Evolutionary conservation across 2,329 filamentous ascomycete species (phyloP).

Genomic region (Hypoxylon rubiginosum): DNA sequence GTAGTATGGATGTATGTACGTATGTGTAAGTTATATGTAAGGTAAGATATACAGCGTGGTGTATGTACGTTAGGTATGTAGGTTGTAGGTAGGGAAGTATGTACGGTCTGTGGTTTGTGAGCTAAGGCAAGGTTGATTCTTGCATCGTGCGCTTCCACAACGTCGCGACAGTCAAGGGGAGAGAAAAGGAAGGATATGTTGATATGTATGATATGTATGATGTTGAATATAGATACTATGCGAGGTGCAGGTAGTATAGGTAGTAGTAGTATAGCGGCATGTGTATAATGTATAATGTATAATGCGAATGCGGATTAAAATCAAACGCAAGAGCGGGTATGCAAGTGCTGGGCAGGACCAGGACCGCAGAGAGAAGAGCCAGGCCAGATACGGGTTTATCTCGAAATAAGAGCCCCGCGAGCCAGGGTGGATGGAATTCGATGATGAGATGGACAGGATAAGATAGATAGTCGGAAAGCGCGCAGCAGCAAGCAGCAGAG

Average conservation of each 20-base stretch:
- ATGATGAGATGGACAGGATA: conserved; percentile 33
- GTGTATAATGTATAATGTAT: no score
- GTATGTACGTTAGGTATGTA: background rate
- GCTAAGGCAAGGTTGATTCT: conserved; percentile 11
- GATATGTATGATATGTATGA: no score
- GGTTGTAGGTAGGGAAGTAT: no score
- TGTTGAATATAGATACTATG: background rate
- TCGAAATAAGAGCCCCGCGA: conserved; percentile 33
- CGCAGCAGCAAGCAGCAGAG: conserved; percentile 37
- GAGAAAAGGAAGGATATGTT: background rate
- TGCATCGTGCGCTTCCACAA: conserved; percentile 1
- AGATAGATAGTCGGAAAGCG: conserved; percentile 41
- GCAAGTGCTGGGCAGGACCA: conserved; percentile 44
- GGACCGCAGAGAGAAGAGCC: conserved; percentile 12
- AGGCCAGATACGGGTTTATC: conserved; percentile 42
- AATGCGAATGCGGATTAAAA: conserved; percentile 42
- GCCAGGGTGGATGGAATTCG: conserved; percentile 24
- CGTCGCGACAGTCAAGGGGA: conserved; percentile 1
- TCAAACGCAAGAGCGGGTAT: conserved; percentile 48
- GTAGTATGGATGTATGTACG: no score
- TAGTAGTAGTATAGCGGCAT: no score
- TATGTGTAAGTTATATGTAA: background rate
- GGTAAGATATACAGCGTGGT: background rate
- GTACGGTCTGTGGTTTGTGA: conserved; percentile 7
- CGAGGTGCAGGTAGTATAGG: conserved; percentile 21